phyloP scores from a whole-genome alignment of 495 filamentous ascomycete species.

The Aspergillus bridgeri region DNA sequence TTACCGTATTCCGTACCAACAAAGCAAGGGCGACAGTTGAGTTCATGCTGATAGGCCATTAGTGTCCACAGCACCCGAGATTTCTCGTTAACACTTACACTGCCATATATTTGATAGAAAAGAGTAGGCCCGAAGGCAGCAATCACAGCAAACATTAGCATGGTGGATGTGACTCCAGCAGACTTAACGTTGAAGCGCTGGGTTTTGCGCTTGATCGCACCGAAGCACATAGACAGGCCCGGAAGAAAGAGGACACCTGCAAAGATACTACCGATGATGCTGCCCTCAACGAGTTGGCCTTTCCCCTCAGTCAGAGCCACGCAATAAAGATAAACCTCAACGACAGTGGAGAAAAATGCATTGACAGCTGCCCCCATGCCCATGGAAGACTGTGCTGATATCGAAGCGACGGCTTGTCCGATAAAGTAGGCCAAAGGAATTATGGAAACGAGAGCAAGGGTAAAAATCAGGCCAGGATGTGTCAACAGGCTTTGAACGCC shows the following conservation, averaged over 20 bases:
- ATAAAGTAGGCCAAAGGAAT: slow-evolving; percentile 99
- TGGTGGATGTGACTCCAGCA: slow-evolving; percentile 95
- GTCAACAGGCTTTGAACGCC: slow-evolving; percentile 69
- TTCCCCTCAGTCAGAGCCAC: slow-evolving; percentile 93
- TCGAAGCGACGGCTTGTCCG: slow-evolving; percentile 97
- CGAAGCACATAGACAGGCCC: slow-evolving; percentile 98
- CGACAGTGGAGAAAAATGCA: slow-evolving; percentile 97
- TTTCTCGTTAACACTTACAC: slow-evolving; percentile 50
- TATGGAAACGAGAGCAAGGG: slow-evolving; percentile 80
- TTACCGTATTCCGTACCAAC: slow-evolving; percentile 41
- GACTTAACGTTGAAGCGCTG: slow-evolving; percentile 98
- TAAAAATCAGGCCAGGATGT: slow-evolving; percentile 79
- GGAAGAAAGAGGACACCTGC: slow-evolving; percentile 94
- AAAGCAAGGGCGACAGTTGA: slow-evolving; percentile 79
- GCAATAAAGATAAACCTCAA: slow-evolving; percentile 98
- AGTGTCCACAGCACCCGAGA: background rate
- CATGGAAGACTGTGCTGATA: slow-evolving; percentile 99
- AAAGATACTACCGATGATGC: slow-evolving; percentile 96
- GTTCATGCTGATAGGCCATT: slow-evolving; percentile 66
- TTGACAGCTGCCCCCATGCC: slow-evolving; percentile 98
- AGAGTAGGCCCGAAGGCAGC: slow-evolving; percentile 95
- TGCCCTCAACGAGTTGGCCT: slow-evolving; percentile 88
- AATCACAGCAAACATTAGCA: slow-evolving; percentile 95
- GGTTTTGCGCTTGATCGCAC: slow-evolving; percentile 95
- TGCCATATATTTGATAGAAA: slow-evolving; percentile 99